Base-by-base conservation (phyloP, 2,329 filamentous ascomycete genomes). In the Trichoderma sp. region DNA sequence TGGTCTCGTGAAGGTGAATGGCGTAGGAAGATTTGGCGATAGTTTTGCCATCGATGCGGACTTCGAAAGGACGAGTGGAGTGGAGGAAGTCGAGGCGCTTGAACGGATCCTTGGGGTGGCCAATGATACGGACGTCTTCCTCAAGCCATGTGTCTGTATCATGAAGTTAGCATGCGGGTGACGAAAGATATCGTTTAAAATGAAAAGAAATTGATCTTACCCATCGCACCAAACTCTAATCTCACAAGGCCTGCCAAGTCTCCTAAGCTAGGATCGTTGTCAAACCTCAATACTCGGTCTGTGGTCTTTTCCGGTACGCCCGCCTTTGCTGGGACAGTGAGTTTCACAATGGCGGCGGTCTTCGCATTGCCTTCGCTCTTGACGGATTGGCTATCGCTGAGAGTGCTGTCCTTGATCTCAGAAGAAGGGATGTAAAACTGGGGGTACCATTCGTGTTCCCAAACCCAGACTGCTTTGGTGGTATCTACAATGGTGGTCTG, bases 61-160 rank as follows among this genome's bases (percentile, higher is more conserved):
- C 80, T 13, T 84, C 80, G 40, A 91, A 76, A 1, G 77, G 77
- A 0, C 89, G 85, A 1, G 82, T 80, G 0, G 88, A 90, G 1
- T 81, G 80, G 5, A 91, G 76, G 31, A 88, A 84, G 68, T 91
- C 89, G 70, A 92, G 80, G 14, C 89, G 84, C 72, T 89, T 89
- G 79, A 86, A 91, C 0, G 89, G 89, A 66, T 91, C 89, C 71
- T 90, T 91, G 0, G 89, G 89, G 70, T 92, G 89, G 4, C 87
- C 82, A 73, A 84, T 84, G 67, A 91, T 85, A 1, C 83, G 85
- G 0, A 81, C 79, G 62, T 89, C 87, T 77, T 91, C 89, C 74
- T 89, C 88, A 1, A 81, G 68, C 80, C 80, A 81, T 70, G 78
- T 77, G 72, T 80, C 80, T 81, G 10, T 3, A 7, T 1, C 33